phyloP scores from a whole-genome alignment of 1,284 basidiomycete species.

The Sporisorium iseilematis-ciliati region DNA sequence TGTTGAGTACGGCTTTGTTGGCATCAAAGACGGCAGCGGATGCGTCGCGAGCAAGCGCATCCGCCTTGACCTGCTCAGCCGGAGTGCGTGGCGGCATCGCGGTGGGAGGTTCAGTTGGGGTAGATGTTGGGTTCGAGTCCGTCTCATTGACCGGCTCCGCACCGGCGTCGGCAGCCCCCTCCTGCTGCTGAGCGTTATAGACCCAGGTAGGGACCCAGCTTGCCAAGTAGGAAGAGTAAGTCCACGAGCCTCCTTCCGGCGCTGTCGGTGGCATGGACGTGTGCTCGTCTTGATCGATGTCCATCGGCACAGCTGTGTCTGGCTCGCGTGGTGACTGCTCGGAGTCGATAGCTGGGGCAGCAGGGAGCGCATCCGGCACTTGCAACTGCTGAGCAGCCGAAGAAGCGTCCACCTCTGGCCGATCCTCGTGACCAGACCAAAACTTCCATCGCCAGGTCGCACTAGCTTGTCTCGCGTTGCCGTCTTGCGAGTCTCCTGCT shows the following conservation, averaged over 20 bases:
- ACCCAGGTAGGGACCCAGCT: constrained; percentile 57
- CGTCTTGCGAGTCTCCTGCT: background rate
- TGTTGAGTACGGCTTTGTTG: constrained; percentile 57
- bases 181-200: constrained; percentile 44
- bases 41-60: constrained; percentile 54
- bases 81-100: constrained; percentile 40
- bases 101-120: background rate
- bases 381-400: constrained; percentile 26
- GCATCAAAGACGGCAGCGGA: constrained; percentile 35
- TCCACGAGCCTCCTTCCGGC: constrained; percentile 37
- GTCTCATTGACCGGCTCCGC: background rate
- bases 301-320: constrained; percentile 40
- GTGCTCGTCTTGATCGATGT: constrained; percentile 21
- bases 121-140: background rate
- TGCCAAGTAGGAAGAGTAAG: constrained; percentile 54
- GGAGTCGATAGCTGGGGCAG: background rate
- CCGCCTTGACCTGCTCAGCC: constrained; percentile 65
- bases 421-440: constrained; percentile 32
- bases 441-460: constrained; percentile 41
- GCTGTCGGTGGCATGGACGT: background rate
- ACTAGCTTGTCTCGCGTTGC: constrained; percentile 15
- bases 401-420: constrained; percentile 2
- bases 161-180: background rate
- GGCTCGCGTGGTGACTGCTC: background rate
- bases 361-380: constrained; percentile 4